Evolutionary conservation across 805 yeast genomes (phyloP).

Genomic region (Yamadazyma takamatsuzukensis): DNA sequence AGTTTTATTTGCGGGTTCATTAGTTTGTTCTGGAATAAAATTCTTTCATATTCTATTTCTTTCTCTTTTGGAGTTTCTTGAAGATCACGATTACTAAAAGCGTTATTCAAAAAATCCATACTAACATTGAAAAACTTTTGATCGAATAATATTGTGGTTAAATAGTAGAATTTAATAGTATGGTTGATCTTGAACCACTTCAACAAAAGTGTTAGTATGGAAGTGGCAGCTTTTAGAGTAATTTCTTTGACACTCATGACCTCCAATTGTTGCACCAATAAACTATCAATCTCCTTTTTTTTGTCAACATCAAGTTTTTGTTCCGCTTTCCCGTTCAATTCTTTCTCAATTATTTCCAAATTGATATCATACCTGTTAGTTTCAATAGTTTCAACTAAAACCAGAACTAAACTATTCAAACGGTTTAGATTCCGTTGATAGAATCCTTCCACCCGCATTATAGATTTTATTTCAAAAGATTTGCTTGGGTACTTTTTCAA

Average conservation of each 20-base stretch:
- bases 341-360: conserved; percentile 32
- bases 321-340: conserved; percentile 27
- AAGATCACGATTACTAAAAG: conserved; percentile 33
- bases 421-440: conserved; percentile 52
- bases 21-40: conserved; percentile 35
- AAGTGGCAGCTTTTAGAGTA: conserved; percentile 55
- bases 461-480: conserved; percentile 32
- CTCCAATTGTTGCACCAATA: conserved; percentile 46
- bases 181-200: conserved; percentile 82
- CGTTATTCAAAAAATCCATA: conserved; percentile 29
- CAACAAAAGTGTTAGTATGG: conserved; percentile 49
- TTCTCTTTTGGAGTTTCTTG: conserved; percentile 17
- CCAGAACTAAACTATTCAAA: conserved; percentile 61
- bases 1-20: conserved; percentile 35
- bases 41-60: conserved; percentile 21
- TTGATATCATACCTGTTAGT: conserved; percentile 41
- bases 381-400: conserved; percentile 61
- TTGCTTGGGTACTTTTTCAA: conserved; percentile 30
- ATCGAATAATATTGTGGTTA: conserved; percentile 71
- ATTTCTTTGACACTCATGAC: conserved; percentile 59
- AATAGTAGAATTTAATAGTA: conserved; percentile 71
- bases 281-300: conserved; percentile 16
- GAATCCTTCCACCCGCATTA: conserved; percentile 57
- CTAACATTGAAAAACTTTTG: conserved; percentile 46
- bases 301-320: conserved; percentile 6